Base-by-base conservation (phyloP, 495 filamentous ascomycete genomes). In the Penicillium salamii region DNA sequence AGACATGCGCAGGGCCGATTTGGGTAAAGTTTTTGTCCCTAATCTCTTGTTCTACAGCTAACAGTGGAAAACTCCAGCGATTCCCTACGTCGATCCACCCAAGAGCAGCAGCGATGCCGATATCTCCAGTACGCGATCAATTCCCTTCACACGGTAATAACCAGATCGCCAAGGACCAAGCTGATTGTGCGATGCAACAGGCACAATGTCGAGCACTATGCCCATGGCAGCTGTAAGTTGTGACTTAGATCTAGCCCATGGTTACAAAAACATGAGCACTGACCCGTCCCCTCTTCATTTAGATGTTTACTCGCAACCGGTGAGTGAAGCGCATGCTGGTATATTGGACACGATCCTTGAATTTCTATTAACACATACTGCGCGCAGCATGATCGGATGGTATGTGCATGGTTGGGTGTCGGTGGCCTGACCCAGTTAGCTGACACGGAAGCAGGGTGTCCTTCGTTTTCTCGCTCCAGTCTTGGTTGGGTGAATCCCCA, bases 301-400 rank as follows among this genome's bases (percentile, higher is more conserved):
- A 86, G 82, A 91, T 96, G 77, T 95, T 96, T 67, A 92, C 87
- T 52, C 78, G 89, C 39, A 95, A 93, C 69, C 85, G 87, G 78
- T 95, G 81, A 76, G 80, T 41, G 11, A 17, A 20, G 11, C 38
- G 9, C 23, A 26, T 8, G 8, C 23, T 26, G 23, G 23, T 26
- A 3, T 26, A 26, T 26, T 3, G 15, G n/a, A n/a, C n/a, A n/a
- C n/a, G n/a, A n/a, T n/a, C 26, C 24, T 18, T 14, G 13, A 29
- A 29, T 13, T n/a, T 7, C 18, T 7, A 19, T 51, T 66, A 34
- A 68, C 49, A 20, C 21, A 11, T 31, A 12, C 11, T 18, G 23
- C 35, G 34, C 39, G 43, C 50, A 85, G 82, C 55, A 80, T 83
- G 76, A 79, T 95, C 56, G 90, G 90, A 65, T 95, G 90, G 89